A percentile compares a stretch with the other conserved stretches of the same genome.
phyloP scores from a whole-genome alignment of 306 rosid species.

The Astragalus membranaceus region DNA sequence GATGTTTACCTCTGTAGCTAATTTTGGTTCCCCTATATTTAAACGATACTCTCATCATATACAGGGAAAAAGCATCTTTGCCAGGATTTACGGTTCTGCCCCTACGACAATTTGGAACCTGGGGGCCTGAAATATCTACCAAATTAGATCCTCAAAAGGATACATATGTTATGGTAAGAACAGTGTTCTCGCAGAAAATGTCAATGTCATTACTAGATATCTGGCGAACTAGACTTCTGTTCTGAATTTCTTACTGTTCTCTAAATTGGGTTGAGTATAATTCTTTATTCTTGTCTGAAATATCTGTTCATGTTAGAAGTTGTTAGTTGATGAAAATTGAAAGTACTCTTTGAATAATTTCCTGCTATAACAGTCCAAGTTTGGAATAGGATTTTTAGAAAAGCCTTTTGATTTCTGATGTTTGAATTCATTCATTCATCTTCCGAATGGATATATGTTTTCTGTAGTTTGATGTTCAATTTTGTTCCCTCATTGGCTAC shows the following conservation, averaged over 20 bases:
- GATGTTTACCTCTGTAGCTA: background rate
- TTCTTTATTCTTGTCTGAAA: too few relatives aligned
- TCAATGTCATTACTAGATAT: too few relatives aligned
- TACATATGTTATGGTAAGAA: slow-evolving; percentile 72
- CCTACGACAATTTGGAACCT: slow-evolving; percentile 78
- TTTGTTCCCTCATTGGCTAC: background rate
- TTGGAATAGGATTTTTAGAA: background rate
- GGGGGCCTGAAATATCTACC: slow-evolving; percentile 80
- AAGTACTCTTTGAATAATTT: background rate
- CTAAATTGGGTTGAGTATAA: too few relatives aligned
- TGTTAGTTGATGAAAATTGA: too few relatives aligned
- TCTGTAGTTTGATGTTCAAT: background rate
- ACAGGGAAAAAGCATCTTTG: slow-evolving; percentile 81
- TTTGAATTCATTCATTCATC: background rate
- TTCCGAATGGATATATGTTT: background rate
- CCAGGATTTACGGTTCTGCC: slow-evolving; percentile 82
- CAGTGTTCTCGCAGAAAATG: background rate
- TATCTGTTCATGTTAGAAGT: too few relatives aligned
- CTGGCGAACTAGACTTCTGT: too few relatives aligned
- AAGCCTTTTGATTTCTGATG: slow-evolving; percentile 13
- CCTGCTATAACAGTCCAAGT: background rate
- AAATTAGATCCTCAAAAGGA: slow-evolving; percentile 73
- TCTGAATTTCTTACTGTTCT: too few relatives aligned
- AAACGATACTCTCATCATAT: slow-evolving; percentile 19
- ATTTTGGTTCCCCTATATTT: slow-evolving; percentile 13